A percentile compares a stretch with the other conserved stretches of the same genome.
These are phyloP conservation scores for Penicillium concentricum DNA, from an alignment of 2,329 filamentous ascomycete species.

Conservation along the genomic window DNA sequence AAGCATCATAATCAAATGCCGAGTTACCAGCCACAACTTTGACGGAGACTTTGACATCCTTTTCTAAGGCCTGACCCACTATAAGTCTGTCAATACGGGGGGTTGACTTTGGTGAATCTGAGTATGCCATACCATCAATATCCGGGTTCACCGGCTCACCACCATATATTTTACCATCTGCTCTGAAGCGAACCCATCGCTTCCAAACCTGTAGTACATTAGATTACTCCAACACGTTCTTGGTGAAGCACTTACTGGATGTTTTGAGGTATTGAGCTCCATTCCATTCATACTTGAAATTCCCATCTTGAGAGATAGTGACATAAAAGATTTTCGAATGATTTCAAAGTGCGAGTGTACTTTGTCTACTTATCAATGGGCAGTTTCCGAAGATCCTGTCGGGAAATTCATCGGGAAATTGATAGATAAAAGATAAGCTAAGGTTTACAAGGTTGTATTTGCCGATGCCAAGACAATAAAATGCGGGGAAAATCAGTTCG, in stretches of 20 bases:
- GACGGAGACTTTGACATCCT: conserved; percentile 2
- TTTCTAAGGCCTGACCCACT: conserved; percentile 10
- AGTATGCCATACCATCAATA: conserved; percentile 4
- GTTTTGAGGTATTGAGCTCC: neutral
- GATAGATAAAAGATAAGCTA: neutral
- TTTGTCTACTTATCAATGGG: conserved; percentile 5
- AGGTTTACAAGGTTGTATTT: conserved; percentile 1
- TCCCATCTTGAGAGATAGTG: conserved; percentile 1
- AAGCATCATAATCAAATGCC: conserved; percentile 8
- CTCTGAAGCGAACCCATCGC: conserved; percentile 12
- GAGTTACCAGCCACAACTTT: conserved; percentile 4
- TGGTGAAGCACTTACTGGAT: conserved; percentile 1
- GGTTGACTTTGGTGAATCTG: neutral
- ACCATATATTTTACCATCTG: conserved; percentile 10
- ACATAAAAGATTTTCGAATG: neutral
- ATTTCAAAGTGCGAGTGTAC: neutral
- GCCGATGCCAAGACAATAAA: conserved; percentile 15
- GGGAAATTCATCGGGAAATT: conserved; percentile 15
- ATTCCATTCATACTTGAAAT: neutral
- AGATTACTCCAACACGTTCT: neutral
- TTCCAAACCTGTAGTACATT: conserved; percentile 8
- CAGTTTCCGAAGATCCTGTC: neutral
- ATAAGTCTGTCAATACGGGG: neutral
- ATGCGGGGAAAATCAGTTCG: conserved; percentile 10
- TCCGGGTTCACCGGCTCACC: conserved; percentile 10